Evolutionary conservation across 371 early-diverging fungal species (phyloP).

Genomic region (Blyttiomyces sp.): DNA sequence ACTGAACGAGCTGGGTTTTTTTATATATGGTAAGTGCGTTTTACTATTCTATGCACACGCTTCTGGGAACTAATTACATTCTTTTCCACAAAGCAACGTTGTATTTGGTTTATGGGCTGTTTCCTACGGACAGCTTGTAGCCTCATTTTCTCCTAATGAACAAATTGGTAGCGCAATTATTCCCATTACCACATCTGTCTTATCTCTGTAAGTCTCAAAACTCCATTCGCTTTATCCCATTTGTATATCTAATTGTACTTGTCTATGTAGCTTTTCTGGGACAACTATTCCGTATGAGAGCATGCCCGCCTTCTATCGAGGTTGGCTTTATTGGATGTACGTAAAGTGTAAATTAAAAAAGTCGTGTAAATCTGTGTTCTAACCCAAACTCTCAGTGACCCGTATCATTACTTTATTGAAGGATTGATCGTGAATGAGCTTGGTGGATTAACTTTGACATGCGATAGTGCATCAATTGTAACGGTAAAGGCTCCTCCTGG

Average conservation of each 20-base stretch:
- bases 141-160: constrained; percentile 59
- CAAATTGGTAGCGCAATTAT: constrained; percentile 63
- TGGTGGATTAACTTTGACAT: constrained; percentile 50
- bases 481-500: constrained; percentile 55
- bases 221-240: too few relatives aligned
- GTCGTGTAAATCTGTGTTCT: too few relatives aligned
- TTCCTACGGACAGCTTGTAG: constrained; percentile 71
- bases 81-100: constrained; percentile 13
- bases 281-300: constrained; percentile 56
- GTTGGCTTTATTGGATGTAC: constrained; percentile 80
- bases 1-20: constrained; percentile 60
- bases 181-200: constrained; percentile 66
- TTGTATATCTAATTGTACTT: too few relatives aligned
- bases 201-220: constrained; percentile 49
- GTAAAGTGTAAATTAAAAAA: too few relatives aligned
- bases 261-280: constrained; percentile 51
- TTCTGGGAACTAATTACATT: not conserved
- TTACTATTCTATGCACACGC: too few relatives aligned
- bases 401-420: constrained; percentile 73
- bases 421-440: constrained; percentile 71
- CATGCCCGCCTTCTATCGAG: constrained; percentile 74
- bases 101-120: constrained; percentile 63
- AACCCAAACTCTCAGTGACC: too few relatives aligned
- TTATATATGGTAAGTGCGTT: constrained; percentile 46
- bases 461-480: constrained; percentile 49